Evolutionary conservation across 345 rosid species (phyloP).

Genomic region (Geranium brycei): DNA sequence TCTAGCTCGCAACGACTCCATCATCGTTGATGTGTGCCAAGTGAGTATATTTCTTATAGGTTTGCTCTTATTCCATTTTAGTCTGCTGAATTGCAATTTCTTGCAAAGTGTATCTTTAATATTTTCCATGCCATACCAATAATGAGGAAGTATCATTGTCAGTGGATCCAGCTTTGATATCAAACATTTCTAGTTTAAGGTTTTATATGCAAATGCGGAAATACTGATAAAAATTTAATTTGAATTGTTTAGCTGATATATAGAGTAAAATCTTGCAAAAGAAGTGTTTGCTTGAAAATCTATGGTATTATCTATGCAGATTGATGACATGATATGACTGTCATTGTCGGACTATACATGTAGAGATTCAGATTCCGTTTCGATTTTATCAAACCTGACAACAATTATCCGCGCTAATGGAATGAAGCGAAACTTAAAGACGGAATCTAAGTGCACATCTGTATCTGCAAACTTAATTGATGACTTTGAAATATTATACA

Average conservation of each 20-base stretch:
- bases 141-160: too few relatives aligned
- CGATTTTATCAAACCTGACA: neutral
- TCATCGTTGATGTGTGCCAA: conserved; percentile 81
- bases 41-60: conserved; percentile 32
- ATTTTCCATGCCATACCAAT: too few relatives aligned
- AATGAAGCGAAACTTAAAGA: neutral
- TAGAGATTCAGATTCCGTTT: neutral
- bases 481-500: neutral
- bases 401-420: neutral
- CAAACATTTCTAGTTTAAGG: too few relatives aligned
- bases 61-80: conserved; percentile 16
- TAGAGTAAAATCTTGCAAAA: neutral
- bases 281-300: neutral
- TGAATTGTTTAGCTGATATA: neutral
- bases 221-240: neutral
- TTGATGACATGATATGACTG: neutral
- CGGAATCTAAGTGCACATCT: neutral
- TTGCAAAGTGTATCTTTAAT: neutral
- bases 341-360: neutral
- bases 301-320: neutral
- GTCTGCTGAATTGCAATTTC: conserved; percentile 2
- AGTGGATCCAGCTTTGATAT: too few relatives aligned
- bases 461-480: neutral
- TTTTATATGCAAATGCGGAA: too few relatives aligned
- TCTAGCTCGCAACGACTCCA: conserved; percentile 82